Percentiles rank a stretch among this genome's conserved stretches.
These are phyloP conservation scores for Excoecaria cochinchinensis DNA, from an alignment of 345 rosid genomes.

Conservation along the genomic window DNA sequence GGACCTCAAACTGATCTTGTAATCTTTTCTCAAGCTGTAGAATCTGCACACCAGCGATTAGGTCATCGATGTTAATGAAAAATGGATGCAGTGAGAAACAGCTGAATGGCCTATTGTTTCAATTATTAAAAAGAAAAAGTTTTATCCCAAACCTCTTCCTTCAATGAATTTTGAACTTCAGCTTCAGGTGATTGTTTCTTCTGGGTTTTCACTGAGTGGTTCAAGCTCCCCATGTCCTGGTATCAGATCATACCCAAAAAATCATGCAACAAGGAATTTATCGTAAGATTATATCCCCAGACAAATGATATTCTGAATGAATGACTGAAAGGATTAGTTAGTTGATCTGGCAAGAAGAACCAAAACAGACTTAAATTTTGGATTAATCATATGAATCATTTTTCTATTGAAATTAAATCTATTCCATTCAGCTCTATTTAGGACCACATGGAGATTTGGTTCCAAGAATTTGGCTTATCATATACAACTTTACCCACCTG, in stretches of 20 bases:
- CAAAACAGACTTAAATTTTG: conserved; percentile 1
- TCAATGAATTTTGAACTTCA: conserved; percentile 57
- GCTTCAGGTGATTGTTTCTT: conserved; percentile 43
- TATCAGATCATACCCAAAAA: conserved; percentile 26
- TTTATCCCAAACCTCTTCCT: conserved; percentile 69
- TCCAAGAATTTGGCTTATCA: conserved; percentile 1
- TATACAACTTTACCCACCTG: background rate
- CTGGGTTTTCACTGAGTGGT: conserved; percentile 39
- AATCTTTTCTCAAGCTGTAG: conserved; percentile 75
- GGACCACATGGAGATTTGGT: conserved; percentile 14
- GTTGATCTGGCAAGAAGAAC: background rate
- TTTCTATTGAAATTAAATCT: background rate
- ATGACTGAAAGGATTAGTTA: background rate
- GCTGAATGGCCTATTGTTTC: background rate
- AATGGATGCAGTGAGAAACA: background rate
- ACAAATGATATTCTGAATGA: conserved; percentile 4
- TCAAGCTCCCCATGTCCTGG: conserved; percentile 62
- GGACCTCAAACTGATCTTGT: conserved; percentile 74
- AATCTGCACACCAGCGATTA: conserved; percentile 51
- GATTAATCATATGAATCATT: background rate
- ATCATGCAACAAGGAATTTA: conserved; percentile 12
- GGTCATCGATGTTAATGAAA: background rate
- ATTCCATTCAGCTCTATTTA: conserved; percentile 16
- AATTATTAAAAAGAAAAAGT: conserved; percentile 16
- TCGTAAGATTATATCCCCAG: background rate